Base-by-base conservation (phyloP, 2,329 filamentous ascomycete genomes). In the Aspergillus neoniger region DNA sequence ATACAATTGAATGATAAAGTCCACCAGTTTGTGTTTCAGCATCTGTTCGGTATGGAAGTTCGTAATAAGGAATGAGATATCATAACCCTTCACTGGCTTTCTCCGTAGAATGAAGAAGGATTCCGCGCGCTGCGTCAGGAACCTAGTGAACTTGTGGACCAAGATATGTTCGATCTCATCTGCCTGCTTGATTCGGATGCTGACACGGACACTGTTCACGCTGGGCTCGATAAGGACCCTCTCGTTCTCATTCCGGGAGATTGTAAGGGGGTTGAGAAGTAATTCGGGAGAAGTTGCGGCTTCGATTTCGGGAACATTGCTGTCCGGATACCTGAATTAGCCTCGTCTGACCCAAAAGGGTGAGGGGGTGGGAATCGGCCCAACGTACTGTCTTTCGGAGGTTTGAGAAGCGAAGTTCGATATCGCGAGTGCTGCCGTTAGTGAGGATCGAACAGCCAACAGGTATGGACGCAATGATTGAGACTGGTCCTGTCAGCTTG, bases 11-110 rank as follows among this genome's bases (percentile, higher is more conserved):
- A 99, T 97, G 69, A 99, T 96, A 73, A 99, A 99, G 77, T 99
- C 95, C 36, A 99, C 96, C 69, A 99, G 84, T 83, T 99, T 98
- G 77, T 99, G 94, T 83, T 98, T 98, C 75, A 98, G 79, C 92
- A 99, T 96, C 76, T 96, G 91, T 78, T 98, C 95, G 4, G 95
- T 98, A 73, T 99, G 95, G 83, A 95, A 96, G 80, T 99, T 99
- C 50, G 95, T 99, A 74, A 99, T 96, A 73, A 99, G 78, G 83
- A 99, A 99, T 7, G 93, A 97, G 70, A 99, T 99, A 71, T 99
- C 95, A 77, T 99, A 99, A 69, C 94, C 95, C 91, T 94, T 65
- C 71, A 99, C 91, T 19, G 95, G 91, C 81, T 99, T 99, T 80
- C 95, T 88, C 78, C 95, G 84, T 74, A 99, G 80, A 63, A 99